These are phyloP conservation scores for Breviolum minutum DNA, from an alignment of 73 alveolate genomes.

Conservation along the genomic window DNA sequence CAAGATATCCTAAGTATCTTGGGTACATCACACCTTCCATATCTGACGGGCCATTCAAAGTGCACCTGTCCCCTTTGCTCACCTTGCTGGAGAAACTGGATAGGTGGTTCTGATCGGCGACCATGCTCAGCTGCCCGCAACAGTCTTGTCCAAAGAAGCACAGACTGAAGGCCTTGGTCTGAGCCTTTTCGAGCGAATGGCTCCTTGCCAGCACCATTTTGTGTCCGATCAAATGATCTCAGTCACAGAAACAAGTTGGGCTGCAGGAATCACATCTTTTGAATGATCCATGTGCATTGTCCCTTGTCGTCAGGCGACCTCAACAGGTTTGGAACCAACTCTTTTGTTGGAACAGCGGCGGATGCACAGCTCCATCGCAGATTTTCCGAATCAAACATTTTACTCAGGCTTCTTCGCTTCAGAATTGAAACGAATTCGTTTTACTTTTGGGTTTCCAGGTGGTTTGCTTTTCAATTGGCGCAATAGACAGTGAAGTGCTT, in stretches of 20 bases:
- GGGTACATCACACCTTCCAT: too few species aligned
- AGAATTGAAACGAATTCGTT: neutral
- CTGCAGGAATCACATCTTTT: neutral
- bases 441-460: neutral
- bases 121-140: slow-evolving; percentile 86
- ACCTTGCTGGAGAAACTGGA: neutral
- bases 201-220: neutral
- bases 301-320: neutral
- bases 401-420: slow-evolving; percentile 11
- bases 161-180: slow-evolving; percentile 34
- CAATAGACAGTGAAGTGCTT: neutral
- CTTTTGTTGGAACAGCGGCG: slow-evolving; percentile 86
- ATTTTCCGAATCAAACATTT: slow-evolving; percentile 56
- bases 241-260: neutral
- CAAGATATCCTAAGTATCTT: too few species aligned
- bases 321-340: slow-evolving; percentile 57
- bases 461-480: neutral
- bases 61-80: too few species aligned
- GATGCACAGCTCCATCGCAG: slow-evolving; percentile 90
- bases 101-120: slow-evolving; percentile 85
- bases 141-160: slow-evolving; percentile 75
- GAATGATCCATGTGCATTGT: neutral
- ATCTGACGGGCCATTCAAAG: too few species aligned
- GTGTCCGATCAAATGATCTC: neutral
- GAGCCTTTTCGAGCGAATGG: slow-evolving; percentile 91